Conservation (phyloP, 768 basidiomycete genomes). For the Tephrocybe sp. region DNA sequence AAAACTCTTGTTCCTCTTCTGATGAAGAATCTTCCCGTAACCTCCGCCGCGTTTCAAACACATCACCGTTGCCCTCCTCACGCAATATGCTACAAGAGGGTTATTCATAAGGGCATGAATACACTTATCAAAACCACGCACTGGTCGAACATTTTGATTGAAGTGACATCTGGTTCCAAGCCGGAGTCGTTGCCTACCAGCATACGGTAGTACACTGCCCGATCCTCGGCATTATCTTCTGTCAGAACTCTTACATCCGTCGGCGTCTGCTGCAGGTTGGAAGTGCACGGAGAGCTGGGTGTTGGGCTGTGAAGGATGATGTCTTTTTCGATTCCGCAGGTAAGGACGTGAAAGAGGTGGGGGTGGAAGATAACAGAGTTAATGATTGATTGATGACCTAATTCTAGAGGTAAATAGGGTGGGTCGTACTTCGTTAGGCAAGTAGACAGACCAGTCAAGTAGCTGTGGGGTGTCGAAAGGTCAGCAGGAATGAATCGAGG, state of each 20-base stretch:
- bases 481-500: slow-evolving; percentile 58
- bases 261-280: slow-evolving; percentile 45
- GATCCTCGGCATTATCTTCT: slow-evolving; percentile 31
- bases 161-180: slow-evolving; percentile 42
- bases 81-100: slow-evolving; percentile 47
- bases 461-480: slow-evolving; percentile 59
- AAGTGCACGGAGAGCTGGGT: slow-evolving; percentile 47
- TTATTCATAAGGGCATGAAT: background rate
- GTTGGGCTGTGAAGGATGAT: slow-evolving; percentile 70
- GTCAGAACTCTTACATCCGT: slow-evolving; percentile 45
- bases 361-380: slow-evolving; percentile 77
- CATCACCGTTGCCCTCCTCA: slow-evolving; percentile 54
- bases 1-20: slow-evolving; percentile 22
- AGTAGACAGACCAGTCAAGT: slow-evolving; percentile 48
- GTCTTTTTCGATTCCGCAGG: slow-evolving; percentile 71
- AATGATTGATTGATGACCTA: slow-evolving; percentile 76
- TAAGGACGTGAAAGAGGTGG: slow-evolving; percentile 58
- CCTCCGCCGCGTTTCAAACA: slow-evolving; percentile 48
- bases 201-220: slow-evolving; percentile 35
- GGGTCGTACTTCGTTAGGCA: background rate
- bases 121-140: slow-evolving; percentile 30
- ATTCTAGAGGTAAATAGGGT: background rate
- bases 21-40: slow-evolving; percentile 25
- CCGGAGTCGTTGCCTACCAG: slow-evolving; percentile 26
- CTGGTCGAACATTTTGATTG: slow-evolving; percentile 73